Conservation (phyloP, 495 filamentous ascomycete genomes). For the Xylaria acuta region DNA sequence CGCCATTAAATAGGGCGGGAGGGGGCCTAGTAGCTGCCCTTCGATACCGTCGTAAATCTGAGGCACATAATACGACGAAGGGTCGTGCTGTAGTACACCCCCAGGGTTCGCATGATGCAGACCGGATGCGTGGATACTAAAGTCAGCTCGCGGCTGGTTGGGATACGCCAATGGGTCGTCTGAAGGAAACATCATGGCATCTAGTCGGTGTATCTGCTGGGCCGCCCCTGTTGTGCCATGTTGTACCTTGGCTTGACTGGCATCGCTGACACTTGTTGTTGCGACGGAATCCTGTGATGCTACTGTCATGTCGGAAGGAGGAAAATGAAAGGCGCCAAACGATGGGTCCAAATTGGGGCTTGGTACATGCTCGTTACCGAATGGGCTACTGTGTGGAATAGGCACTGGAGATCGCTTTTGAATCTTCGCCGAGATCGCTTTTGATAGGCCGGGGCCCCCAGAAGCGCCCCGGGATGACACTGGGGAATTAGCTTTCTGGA, state of each 20-base stretch:
- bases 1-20: constrained; percentile 54
- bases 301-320: constrained; percentile 35
- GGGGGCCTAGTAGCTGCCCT: constrained; percentile 53
- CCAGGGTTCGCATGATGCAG: constrained; percentile 31
- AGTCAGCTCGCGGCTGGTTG: constrained; percentile 75
- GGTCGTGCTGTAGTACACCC: constrained; percentile 35
- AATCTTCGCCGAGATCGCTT: constrained; percentile 35
- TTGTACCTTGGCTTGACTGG: constrained; percentile 41
- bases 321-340: constrained; percentile 36
- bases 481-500: constrained; percentile 33
- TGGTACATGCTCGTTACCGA: constrained; percentile 40
- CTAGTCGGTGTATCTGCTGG: constrained; percentile 71
- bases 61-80: constrained; percentile 50
- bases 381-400: constrained; percentile 42
- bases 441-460: constrained; percentile 46
- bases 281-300: constrained; percentile 41
- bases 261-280: constrained; percentile 35
- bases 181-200: constrained; percentile 91
- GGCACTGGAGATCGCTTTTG: constrained; percentile 32
- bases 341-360: constrained; percentile 33
- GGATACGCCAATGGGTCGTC: constrained; percentile 90
- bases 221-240: constrained; percentile 43
- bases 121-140: constrained; percentile 42
- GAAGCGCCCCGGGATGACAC: constrained; percentile 58
- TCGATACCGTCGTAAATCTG: constrained; percentile 55